These are phyloP conservation scores for Alternaria angustiovoidea DNA, from an alignment of 2,329 filamentous ascomycete species.

Conservation along the genomic window DNA sequence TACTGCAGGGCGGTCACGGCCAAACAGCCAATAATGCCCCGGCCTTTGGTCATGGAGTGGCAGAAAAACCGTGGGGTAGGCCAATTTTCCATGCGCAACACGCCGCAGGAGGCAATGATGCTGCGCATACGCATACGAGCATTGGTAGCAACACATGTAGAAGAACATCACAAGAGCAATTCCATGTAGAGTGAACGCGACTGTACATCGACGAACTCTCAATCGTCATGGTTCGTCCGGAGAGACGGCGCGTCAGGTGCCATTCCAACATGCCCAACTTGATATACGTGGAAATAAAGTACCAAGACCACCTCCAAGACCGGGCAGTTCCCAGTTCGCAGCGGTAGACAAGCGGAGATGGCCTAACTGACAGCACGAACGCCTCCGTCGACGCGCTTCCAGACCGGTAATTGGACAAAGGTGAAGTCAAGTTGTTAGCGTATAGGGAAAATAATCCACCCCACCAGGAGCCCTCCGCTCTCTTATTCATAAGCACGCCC, in stretches of 20 bases:
- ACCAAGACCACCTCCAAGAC: conserved; percentile 30
- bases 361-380: conserved; percentile 27
- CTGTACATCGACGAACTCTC: background rate
- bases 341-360: conserved; percentile 29
- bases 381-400: conserved; percentile 36
- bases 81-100: conserved; percentile 42
- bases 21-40: conserved; percentile 28
- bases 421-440: conserved; percentile 47
- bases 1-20: conserved; percentile 33
- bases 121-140: conserved; percentile 30
- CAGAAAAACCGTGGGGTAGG: conserved; percentile 51
- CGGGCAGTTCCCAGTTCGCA: conserved; percentile 26
- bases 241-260: conserved; percentile 4
- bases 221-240: background rate
- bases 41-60: conserved; percentile 38
- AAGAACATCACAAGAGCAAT: background rate
- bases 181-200: background rate
- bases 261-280: conserved; percentile 17
- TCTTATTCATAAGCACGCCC: conserved; percentile 49
- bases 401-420: conserved; percentile 42
- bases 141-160: conserved; percentile 16
- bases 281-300: conserved; percentile 26
- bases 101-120: conserved; percentile 21
- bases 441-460: conserved; percentile 44
- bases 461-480: conserved; percentile 39